Percentiles rank a stretch among this genome's conserved stretches.
Conservation (phyloP, 2,329 filamentous ascomycete genomes). For the Mycogone perniciosa region DNA sequence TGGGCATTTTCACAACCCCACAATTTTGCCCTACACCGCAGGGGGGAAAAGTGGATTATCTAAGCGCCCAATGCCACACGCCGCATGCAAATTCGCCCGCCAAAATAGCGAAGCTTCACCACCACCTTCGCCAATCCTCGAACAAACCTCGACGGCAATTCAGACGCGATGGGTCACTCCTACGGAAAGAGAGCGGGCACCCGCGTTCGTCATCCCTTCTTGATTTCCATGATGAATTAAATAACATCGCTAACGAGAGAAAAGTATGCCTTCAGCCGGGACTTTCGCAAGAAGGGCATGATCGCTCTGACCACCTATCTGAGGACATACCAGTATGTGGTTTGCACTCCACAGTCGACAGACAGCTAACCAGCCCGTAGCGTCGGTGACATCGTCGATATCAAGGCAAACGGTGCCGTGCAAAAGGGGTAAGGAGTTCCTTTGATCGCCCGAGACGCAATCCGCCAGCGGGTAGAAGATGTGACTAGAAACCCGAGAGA, state of each 20-base stretch:
- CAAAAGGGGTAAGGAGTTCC: constrained; percentile 77
- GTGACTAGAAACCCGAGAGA: neutral
- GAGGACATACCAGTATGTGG: constrained; percentile 71
- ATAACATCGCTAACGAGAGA: constrained; percentile 23
- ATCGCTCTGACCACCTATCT: constrained; percentile 94
- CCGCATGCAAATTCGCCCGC: constrained; percentile 32
- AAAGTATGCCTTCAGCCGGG: constrained; percentile 85
- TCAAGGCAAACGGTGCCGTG: constrained; percentile 96
- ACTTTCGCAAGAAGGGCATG: constrained; percentile 92
- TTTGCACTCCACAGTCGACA: constrained; percentile 10
- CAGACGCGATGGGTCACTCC: constrained; percentile 75
- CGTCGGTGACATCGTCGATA: constrained; percentile 98
- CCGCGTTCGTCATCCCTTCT: constrained; percentile 54
- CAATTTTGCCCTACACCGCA: constrained; percentile 28
- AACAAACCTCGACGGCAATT: constrained; percentile 37
- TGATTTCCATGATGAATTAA: constrained; percentile 10
- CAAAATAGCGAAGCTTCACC: constrained; percentile 26
- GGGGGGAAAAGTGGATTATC: constrained; percentile 29
- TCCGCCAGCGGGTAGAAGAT: neutral
- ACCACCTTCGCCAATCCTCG: constrained; percentile 34
- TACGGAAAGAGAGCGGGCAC: constrained; percentile 82
- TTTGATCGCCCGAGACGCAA: neutral
- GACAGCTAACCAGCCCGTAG: constrained; percentile 46
- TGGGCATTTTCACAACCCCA: constrained; percentile 17
- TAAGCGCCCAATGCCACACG: constrained; percentile 32